Conservation (phyloP, 228 moss, liverwort and hornwort species). For the Sphagnum fallax region DNA sequence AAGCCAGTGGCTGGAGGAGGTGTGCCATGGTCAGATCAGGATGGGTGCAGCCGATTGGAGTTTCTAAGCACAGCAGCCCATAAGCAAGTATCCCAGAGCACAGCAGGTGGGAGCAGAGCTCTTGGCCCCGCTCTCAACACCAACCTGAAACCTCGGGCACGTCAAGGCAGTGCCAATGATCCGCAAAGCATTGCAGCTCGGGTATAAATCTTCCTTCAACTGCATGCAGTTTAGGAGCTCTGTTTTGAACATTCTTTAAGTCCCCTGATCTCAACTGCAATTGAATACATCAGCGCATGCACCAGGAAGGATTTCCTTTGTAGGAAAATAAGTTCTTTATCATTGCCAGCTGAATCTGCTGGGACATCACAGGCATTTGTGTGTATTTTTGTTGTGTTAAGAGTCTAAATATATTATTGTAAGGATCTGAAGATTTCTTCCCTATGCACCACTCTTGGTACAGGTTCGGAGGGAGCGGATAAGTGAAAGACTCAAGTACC, state of each 20-base stretch:
- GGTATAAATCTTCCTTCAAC: conserved; percentile 19
- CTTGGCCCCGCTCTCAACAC: conserved; percentile 96
- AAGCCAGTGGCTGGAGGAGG: conserved; percentile 14
- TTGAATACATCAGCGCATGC: neutral
- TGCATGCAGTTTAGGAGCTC: neutral
- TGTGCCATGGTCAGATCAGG: conserved; percentile 16
- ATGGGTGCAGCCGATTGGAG: conserved; percentile 43
- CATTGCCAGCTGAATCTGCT: neutral
- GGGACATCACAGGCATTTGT: neutral
- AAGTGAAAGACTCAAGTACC: conserved; percentile 80
- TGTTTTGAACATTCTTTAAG: neutral
- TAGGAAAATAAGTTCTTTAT: neutral
- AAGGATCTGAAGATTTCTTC: too few species aligned
- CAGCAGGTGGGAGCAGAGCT: conserved; percentile 40
- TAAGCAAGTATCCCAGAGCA: conserved; percentile 30
- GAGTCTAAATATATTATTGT: too few species aligned
- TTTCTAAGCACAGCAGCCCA: conserved; percentile 40
- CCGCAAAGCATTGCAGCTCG: conserved; percentile 99
- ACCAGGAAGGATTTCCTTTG: too few species aligned
- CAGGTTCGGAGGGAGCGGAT: conserved; percentile 94
- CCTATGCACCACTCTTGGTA: neutral
- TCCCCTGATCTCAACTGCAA: neutral
- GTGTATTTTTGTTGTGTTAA: neutral
- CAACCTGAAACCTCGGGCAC: conserved; percentile 96
- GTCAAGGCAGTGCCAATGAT: conserved; percentile 99